Evolutionary conservation across 1,284 basidiomycete genomes (phyloP).

Genomic region (Microstroma glucosiphilum): DNA sequence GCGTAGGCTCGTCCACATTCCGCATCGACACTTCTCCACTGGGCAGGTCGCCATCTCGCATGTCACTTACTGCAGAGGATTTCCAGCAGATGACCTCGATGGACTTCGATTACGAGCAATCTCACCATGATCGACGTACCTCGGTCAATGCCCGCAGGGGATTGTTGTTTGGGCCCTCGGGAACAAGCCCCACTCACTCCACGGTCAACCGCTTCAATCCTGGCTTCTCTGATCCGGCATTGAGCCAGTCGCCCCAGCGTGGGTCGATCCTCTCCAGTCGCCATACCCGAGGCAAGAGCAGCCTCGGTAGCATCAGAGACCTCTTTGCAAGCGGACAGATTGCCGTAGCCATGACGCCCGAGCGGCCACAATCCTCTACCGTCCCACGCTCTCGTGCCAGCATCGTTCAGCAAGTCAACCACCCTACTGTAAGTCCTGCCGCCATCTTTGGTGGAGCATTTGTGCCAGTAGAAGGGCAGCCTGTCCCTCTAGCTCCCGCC

Average conservation of each 20-base stretch:
- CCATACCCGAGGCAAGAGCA: not conserved
- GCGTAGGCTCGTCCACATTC: not conserved
- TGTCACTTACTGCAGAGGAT: not conserved
- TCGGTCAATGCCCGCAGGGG: slow-evolving; percentile 1
- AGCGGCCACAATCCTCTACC: not conserved
- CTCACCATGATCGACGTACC: not conserved
- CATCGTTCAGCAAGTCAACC: too few relatives aligned
- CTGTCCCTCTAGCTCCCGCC: not conserved
- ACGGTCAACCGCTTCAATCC: slow-evolving; percentile 2
- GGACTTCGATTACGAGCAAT: not conserved
- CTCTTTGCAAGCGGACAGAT: not conserved
- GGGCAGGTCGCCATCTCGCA: not conserved
- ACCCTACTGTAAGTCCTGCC: slow-evolving; percentile 40
- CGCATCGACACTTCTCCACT: not conserved
- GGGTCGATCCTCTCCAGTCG: not conserved
- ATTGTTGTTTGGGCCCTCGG: not conserved
- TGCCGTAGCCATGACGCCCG: not conserved
- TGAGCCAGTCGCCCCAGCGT: slow-evolving; percentile 3
- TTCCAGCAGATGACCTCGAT: too few relatives aligned
- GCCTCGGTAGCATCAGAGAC: not conserved
- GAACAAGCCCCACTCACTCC: not conserved
- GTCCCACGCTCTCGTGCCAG: not conserved
- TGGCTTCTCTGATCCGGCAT: slow-evolving; percentile 1
- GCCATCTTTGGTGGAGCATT: slow-evolving; percentile 32
- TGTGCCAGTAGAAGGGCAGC: not conserved